phyloP scores from a whole-genome alignment of 140 eudicot species.

The Eryngium alpinum region DNA sequence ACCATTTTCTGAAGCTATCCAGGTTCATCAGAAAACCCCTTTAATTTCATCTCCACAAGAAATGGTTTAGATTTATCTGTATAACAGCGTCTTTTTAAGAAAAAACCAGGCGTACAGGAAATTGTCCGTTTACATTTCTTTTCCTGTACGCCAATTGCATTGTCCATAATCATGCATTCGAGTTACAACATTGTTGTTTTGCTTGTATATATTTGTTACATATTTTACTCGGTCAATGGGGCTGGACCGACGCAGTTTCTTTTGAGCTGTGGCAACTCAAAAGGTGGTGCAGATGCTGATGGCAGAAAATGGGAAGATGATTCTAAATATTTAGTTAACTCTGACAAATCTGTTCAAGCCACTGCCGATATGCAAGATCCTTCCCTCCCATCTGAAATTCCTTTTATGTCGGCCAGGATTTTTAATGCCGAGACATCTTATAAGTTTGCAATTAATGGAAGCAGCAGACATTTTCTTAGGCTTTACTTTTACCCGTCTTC shows the following conservation, averaged over 20 bases:
- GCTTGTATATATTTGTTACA: neutral
- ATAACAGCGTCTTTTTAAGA: neutral
- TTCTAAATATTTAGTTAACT: constrained; percentile 28
- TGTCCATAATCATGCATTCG: constrained; percentile 12
- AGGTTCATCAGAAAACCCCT: neutral
- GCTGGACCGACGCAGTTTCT: constrained; percentile 16
- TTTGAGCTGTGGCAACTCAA: constrained; percentile 45
- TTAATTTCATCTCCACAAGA: constrained; percentile 9
- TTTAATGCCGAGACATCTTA: constrained; percentile 48
- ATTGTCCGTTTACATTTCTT: neutral
- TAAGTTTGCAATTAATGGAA: constrained; percentile 37
- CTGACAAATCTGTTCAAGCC: constrained; percentile 32
- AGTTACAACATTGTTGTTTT: neutral
- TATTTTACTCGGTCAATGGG: constrained; percentile 1
- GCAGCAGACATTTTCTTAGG: neutral
- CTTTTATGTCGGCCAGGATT: constrained; percentile 66
- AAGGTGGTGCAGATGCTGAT: constrained; percentile 33
- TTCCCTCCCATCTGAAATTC: constrained; percentile 47
- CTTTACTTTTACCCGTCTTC: too few species aligned
- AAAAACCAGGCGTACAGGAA: constrained; percentile 29
- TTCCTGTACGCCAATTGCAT: constrained; percentile 32
- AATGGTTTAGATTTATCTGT: neutral
- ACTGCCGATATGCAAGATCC: constrained; percentile 48
- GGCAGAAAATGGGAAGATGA: constrained; percentile 62
- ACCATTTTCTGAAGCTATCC: too few species aligned